Base-by-base conservation (phyloP, 208 protist species). In the Wallacemonas sp. region DNA sequence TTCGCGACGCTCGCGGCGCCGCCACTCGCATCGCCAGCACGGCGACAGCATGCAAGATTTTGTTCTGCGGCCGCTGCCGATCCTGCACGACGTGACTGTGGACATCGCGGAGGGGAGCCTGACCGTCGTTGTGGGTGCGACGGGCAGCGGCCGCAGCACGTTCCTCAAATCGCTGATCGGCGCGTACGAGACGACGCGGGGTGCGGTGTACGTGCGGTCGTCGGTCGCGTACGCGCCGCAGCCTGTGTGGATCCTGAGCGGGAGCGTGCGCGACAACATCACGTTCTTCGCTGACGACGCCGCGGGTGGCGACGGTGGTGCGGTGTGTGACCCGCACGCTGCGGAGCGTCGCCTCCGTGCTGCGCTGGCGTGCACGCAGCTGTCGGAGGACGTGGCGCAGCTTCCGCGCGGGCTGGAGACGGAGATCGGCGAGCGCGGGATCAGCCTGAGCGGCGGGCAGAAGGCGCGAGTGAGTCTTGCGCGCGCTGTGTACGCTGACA, bases 251-350 rank as follows among this genome's bases (percentile, higher is more conserved):
- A 93, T 98, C 43, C 81, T 92, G 70, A 97, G 93, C 76, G 78
- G 81, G 16, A 96, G 93, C 24, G 30, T 98, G 19, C 73, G 77
- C 24, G 89, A 98, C 12, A 98, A 98, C 74, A 85, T 98, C 24
- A 43, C 95, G 6, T 97, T 98, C 71, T 94, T 93, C 39, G 47
- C 36, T 8, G 36, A 16, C 36, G 36, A n/a, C n/a, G n/a, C n/a
- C n/a, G n/a, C n/a, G n/a, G n/a, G n/a, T n/a, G 14, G 68, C 33
- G 44, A 56, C 17, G 74, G 75, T 57, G 80, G 97, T 55, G 54
- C 74, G 26, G 48, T 72, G 9, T n/a, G n/a, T n/a, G n/a, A n/a
- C n/a, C n/a, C n/a, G n/a, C n/a, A n/a, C n/a, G n/a, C n/a, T n/a
- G n/a, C n/a, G n/a, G n/a, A n/a, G n/a, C n/a, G n/a, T n/a, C 60